A percentile compares a stretch with the other conserved stretches of the same genome.
These are phyloP conservation scores for Claviceps cyperi DNA, from an alignment of 2,329 filamentous ascomycete species.

Conservation along the genomic window DNA sequence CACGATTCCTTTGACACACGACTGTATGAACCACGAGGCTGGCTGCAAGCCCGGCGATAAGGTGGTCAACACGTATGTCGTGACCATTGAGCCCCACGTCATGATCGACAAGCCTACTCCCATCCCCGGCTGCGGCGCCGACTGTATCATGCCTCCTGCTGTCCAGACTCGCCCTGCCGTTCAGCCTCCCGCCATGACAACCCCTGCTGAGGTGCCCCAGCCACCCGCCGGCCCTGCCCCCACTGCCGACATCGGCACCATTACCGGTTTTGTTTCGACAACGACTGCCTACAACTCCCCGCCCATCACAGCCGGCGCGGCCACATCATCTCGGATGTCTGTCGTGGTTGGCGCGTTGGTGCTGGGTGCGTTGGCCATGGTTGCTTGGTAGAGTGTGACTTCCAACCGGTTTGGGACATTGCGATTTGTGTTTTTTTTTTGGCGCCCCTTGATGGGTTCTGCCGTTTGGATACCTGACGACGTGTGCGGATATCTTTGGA, in stretches of 20 bases:
- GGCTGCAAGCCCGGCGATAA: constrained; percentile 15
- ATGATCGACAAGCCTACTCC: constrained; percentile 12
- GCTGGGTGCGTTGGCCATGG: constrained; percentile 10
- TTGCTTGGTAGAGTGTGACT: constrained; percentile 7
- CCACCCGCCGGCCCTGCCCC: not conserved
- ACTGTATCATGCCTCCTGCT: constrained; percentile 9
- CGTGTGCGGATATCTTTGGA: no score
- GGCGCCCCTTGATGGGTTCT: no score
- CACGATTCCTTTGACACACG: constrained; percentile 16
- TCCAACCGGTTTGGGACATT: no score
- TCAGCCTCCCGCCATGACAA: not conserved
- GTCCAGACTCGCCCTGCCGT: constrained; percentile 1
- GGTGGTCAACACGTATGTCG: constrained; percentile 9
- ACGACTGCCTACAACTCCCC: constrained; percentile 5
- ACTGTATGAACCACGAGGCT: constrained; percentile 13
- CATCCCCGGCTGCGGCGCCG: constrained; percentile 7
- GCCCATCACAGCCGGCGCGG: constrained; percentile 9
- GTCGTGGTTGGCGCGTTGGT: constrained; percentile 6
- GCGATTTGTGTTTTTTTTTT: no score
- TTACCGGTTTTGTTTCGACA: not conserved
- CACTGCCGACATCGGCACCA: constrained; percentile 1
- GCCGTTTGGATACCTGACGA: no score
- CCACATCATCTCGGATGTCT: constrained; percentile 7
- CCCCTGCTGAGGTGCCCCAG: not conserved
- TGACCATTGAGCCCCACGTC: constrained; percentile 15